These are phyloP conservation scores for Adenanthera pavonina DNA, from an alignment of 306 rosid genomes.

Conservation along the genomic window DNA sequence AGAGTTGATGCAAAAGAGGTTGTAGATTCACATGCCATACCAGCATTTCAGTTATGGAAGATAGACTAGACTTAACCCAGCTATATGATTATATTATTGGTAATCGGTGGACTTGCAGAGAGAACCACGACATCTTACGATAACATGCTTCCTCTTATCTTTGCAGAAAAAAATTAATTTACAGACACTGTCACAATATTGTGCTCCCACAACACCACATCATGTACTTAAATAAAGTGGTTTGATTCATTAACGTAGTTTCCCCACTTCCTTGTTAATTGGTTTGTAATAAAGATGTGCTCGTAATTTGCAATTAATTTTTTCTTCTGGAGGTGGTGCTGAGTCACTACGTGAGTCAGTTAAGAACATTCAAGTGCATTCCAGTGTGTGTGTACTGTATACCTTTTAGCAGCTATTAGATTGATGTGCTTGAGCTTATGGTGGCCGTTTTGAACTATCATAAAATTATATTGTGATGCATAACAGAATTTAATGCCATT, in stretches of 20 bases:
- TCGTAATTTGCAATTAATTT: neutral
- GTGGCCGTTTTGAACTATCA: neutral
- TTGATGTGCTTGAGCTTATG: slow-evolving; percentile 8
- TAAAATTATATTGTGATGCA: slow-evolving; percentile 42
- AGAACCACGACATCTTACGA: neutral
- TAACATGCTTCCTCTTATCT: neutral
- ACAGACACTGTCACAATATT: neutral
- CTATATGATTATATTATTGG: neutral
- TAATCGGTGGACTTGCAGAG: neutral
- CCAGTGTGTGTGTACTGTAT: neutral
- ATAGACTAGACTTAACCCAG: neutral
- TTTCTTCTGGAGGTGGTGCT: neutral
- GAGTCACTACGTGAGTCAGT: neutral
- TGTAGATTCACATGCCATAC: slow-evolving; percentile 21
- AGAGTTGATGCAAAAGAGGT: neutral
- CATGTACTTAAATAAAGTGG: neutral
- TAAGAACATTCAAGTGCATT: neutral
- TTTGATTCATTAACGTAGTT: neutral
- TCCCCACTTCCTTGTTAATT: neutral
- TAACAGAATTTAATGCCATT: slow-evolving; percentile 63
- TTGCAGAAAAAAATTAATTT: neutral
- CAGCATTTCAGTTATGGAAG: neutral
- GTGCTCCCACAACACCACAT: neutral
- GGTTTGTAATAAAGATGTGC: neutral
- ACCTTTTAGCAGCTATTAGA: neutral